Base-by-base conservation (phyloP, 306 rosid genomes). In the Begonia peltatifolia region DNA sequence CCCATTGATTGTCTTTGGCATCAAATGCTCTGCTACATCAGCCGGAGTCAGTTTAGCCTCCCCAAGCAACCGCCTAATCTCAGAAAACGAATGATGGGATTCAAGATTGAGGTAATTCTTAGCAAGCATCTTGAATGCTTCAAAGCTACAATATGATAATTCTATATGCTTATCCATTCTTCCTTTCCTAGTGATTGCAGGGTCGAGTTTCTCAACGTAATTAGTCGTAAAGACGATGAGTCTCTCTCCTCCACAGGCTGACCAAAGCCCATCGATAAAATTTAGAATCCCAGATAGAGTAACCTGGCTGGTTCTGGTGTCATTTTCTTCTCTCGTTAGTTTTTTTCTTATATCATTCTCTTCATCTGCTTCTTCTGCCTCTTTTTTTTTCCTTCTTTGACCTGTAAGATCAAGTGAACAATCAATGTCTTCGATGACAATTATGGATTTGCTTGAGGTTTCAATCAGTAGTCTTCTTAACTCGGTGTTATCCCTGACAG, bases 81-180 rank as follows among this genome's bases (percentile, higher is more conserved):
- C 50, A 1, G 49, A 17, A 58, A 66, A 82, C 79, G 71, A 20
- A 4, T 14, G 20, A 8, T 80, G 82, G 0, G 72, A 65, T 0
- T 83, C 74, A 41, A 78, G 16, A 52, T 66, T 71, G 73, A 83
- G 70, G 58, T 83, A 80, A 57, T 87, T 87, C 62, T 42, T 70
- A 2, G 89, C 87, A 41, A 80, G 70, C 11, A 78, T 71, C 60
- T 74, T 83, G 72, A 87, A 83, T 4, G 82, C 76, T n/a, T 83
- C 81, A 49, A 54, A 78, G 9, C 82, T 15, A 50, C 94, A 87
- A 15, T 74, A 78, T 0, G 94, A 73, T 64, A 80, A 13, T 36
- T 83, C 79, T 1, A 87, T 80, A 63, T 76, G 94, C 63, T 77
- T 82, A 14, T 87, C 93, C 95, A 83, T 87, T 25, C 84, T 65